phyloP scores from a whole-genome alignment of 78 protist genomes.

The Dictyostelium discoideum region DNA sequence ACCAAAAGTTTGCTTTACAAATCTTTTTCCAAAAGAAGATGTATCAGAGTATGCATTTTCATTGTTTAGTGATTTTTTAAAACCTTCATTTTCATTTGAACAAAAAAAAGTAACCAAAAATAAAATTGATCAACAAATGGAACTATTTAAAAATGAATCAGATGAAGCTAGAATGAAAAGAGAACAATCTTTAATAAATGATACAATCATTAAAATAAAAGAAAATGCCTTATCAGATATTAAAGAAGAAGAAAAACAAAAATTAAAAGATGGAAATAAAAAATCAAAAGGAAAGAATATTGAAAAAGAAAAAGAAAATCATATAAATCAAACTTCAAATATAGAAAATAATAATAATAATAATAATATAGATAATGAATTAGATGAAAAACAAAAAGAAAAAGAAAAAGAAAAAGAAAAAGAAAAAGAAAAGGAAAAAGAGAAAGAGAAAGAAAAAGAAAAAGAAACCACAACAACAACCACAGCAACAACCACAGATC shows the following conservation, averaged over 20 bases:
- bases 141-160: not conserved
- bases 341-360: not conserved
- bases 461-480: not conserved
- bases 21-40: conserved; percentile 21
- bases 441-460: not conserved
- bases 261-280: not conserved
- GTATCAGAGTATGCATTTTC: conserved; percentile 32
- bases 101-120: not conserved
- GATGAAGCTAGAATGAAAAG: conserved; percentile 70
- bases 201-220: conserved; percentile 16
- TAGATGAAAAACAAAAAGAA: conserved; percentile 3
- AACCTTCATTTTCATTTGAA: not conserved
- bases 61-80: conserved; percentile 13
- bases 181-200: conserved; percentile 58
- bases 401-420: not conserved
- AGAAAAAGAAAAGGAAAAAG: not conserved
- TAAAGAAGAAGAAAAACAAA: not conserved
- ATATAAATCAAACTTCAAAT: not conserved
- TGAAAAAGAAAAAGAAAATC: not conserved
- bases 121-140: not conserved
- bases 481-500: not conserved
- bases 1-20: conserved; percentile 21
- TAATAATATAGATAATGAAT: not conserved
- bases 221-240: not conserved
- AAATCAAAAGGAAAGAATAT: not conserved